Percentiles rank a stretch among this genome's conserved stretches.
Conservation (phyloP, 352 stramenopile species). For the Phytopythium ostracodes region DNA sequence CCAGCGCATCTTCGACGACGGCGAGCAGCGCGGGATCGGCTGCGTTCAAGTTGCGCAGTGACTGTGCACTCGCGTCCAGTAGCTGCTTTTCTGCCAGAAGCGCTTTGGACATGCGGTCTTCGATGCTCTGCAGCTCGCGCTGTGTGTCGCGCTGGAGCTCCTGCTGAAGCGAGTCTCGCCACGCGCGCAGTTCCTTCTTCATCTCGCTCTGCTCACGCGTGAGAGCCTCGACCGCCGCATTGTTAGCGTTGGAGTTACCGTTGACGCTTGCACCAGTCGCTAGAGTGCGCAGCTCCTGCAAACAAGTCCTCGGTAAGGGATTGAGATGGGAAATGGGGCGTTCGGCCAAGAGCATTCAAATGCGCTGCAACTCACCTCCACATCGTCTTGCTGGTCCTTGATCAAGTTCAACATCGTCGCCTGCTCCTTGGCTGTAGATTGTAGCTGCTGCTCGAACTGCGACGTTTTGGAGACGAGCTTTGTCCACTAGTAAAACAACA, state of each 20-base stretch:
- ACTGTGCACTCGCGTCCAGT: conserved; percentile 45
- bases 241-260: conserved; percentile 6
- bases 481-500: conserved; percentile 59
- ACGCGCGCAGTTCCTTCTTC: conserved; percentile 26
- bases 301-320: not conserved
- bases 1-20: conserved; percentile 39
- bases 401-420: conserved; percentile 21
- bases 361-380: conserved; percentile 11
- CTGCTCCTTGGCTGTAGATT: conserved; percentile 23
- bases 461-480: conserved; percentile 41
- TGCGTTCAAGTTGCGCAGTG: conserved; percentile 42
- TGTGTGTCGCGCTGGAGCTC: conserved; percentile 47
- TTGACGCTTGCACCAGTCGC: not conserved
- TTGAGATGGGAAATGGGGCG: not conserved
- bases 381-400: conserved; percentile 35
- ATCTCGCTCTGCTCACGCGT: conserved; percentile 12
- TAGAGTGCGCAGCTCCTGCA: not conserved
- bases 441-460: conserved; percentile 28
- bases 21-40: conserved; percentile 56
- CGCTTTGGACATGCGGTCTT: conserved; percentile 53
- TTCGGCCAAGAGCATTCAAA: conserved; percentile 12
- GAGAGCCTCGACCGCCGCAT: not conserved
- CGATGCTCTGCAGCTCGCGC: conserved; percentile 47
- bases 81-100: conserved; percentile 58
- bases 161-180: conserved; percentile 25